Conservation (phyloP, 2,329 filamentous ascomycete species). For the Trichoderma sp. region DNA sequence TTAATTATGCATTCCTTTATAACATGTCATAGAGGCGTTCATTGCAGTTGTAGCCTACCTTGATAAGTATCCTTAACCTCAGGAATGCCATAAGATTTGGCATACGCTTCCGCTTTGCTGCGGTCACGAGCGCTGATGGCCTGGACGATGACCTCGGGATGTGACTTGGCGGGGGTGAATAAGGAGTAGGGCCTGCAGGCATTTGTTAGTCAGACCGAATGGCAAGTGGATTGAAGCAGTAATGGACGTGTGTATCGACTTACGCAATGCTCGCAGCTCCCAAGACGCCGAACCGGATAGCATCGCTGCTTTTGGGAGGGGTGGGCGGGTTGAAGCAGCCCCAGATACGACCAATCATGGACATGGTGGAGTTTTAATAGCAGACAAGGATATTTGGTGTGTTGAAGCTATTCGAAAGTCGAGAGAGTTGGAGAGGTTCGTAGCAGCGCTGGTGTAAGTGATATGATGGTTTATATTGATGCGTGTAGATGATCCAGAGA, state of each 20-base stretch:
- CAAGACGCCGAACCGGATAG: conserved; percentile 47
- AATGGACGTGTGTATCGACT: conserved; percentile 26
- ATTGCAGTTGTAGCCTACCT: conserved; percentile 36
- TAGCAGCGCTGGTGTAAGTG: no score
- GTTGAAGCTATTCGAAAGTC: background rate
- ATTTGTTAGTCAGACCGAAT: background rate
- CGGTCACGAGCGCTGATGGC: conserved; percentile 57
- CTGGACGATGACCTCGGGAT: conserved; percentile 57
- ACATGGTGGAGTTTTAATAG: background rate
- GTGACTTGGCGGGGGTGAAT: conserved; percentile 54
- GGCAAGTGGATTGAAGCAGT: no score
- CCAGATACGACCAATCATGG: conserved; percentile 23
- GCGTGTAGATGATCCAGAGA: no score
- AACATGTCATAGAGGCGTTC: no score
- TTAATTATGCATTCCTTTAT: background rate
- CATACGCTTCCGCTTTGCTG: conserved; percentile 52
- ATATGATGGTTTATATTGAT: no score
- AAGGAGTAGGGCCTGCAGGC: conserved; percentile 45
- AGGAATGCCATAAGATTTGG: conserved; percentile 56
- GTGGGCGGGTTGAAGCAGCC: conserved; percentile 17
- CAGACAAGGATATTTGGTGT: no score
- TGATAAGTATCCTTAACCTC: conserved; percentile 55
- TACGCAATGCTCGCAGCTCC: conserved; percentile 48
- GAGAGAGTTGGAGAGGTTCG: no score
- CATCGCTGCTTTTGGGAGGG: conserved; percentile 29